Conservation (phyloP, 78 protist species). For the Dictyostelium firmibasis region DNA sequence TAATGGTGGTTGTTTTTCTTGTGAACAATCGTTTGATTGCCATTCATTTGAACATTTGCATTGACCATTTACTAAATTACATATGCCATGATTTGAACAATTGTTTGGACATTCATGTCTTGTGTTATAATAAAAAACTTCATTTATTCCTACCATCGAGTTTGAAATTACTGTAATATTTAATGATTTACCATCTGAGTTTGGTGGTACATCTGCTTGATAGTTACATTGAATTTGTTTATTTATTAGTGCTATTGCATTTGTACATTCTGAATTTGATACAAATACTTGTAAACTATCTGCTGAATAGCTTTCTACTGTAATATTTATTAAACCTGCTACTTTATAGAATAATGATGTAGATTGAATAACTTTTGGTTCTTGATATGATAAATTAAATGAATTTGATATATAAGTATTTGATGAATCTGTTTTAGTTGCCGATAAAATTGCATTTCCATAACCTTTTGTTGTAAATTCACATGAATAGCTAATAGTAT, state of each 20-base stretch:
- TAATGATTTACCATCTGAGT: neutral
- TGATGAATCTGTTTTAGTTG: neutral
- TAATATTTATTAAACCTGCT: neutral
- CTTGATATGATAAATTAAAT: neutral
- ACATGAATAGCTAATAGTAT: neutral
- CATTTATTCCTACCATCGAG: neutral
- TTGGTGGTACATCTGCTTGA: neutral
- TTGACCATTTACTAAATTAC: neutral
- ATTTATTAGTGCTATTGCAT: neutral
- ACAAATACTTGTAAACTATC: neutral
- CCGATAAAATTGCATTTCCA: neutral
- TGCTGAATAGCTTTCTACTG: neutral
- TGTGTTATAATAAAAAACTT: neutral
- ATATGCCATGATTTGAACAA: conserved; percentile 7
- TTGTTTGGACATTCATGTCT: neutral
- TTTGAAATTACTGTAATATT: neutral
- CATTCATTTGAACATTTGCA: neutral
- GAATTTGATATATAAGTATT: neutral
- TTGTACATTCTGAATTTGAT: neutral
- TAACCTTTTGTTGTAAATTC: neutral
- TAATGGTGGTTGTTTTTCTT: neutral
- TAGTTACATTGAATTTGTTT: neutral
- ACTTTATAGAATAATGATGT: neutral
- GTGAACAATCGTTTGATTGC: neutral
- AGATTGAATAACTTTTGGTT: neutral